A percentile compares a stretch with the other conserved stretches of the same genome.
Conservation (phyloP, 2,329 filamentous ascomycete genomes). For the Cercospora beticola region DNA sequence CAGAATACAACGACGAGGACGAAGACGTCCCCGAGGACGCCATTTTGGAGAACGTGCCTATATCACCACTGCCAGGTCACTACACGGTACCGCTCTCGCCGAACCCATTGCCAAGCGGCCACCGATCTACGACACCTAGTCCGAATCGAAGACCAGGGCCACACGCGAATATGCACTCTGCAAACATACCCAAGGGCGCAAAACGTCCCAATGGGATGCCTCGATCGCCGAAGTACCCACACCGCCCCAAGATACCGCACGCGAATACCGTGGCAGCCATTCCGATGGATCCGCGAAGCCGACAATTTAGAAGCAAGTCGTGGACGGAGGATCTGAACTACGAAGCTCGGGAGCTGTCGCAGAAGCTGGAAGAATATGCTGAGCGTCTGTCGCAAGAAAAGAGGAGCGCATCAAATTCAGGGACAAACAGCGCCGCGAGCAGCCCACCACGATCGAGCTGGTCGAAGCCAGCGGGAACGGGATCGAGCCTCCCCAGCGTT, state of each 20-base stretch:
- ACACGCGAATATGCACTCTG: conserved; percentile 35
- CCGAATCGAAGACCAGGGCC: conserved; percentile 34
- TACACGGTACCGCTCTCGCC: conserved; percentile 35
- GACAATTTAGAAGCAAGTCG: conserved; percentile 57
- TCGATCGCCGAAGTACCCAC: conserved; percentile 33
- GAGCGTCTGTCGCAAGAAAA: conserved; percentile 49
- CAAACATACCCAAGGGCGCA: conserved; percentile 39
- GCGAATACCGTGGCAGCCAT: conserved; percentile 34
- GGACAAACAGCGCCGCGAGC: conserved; percentile 37
- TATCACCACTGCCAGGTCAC: conserved; percentile 59
- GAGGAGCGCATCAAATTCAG: conserved; percentile 40
- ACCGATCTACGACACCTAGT: conserved; percentile 36
- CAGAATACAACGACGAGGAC: conserved; percentile 76
- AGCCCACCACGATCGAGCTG: conserved; percentile 34
- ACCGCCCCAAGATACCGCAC: conserved; percentile 34
- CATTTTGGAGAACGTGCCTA: conserved; percentile 76
- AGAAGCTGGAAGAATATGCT: conserved; percentile 77
- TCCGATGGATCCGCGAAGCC: conserved; percentile 29
- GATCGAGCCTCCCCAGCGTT: conserved; percentile 46
- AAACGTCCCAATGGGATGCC: conserved; percentile 34
- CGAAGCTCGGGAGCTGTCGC: conserved; percentile 72
- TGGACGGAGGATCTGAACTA: conserved; percentile 72
- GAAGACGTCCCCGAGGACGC: conserved; percentile 74
- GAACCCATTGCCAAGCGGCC: conserved; percentile 4
- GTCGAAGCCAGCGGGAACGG: conserved; percentile 25